Base-by-base conservation (phyloP, 192 early-diverging fungal species). In the Backusella australiensis region DNA sequence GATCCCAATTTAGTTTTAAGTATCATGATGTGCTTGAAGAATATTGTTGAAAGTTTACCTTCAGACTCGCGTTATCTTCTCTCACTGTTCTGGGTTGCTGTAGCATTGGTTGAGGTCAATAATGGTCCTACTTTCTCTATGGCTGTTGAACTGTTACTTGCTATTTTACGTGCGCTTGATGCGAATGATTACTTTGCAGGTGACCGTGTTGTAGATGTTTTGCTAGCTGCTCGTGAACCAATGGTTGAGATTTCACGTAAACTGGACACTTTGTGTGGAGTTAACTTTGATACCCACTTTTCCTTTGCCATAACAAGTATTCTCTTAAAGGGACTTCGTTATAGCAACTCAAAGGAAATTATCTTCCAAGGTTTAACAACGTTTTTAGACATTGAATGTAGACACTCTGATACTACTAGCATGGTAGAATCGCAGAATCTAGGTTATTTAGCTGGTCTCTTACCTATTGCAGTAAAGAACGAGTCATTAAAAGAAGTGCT, bases 1-100 rank as follows among this genome's bases (percentile, higher is more conserved):
- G 93, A 96, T 72, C 86, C 86, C 75, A 90, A 86, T 38, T 80
- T 98, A 75, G 94, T 96, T 34, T 88, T 93, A 26, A 94, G 93
- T 71, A 96, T 98, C 76, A 87, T 96, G 67, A 93, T 94, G 87
- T 95, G 94, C 74, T 83, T 99, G n/a, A 94, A 91, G 63, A 95
- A 92, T 77, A 94, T 99, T 82, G 93, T 94, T 0, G 90, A 89
- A 67, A 94, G 92, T 44, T 78, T 97, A 41, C 90, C 94, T n/a
- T 83, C 89, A 0, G 93, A 95, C 70, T 96, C 93, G 6, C 85
- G 92, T 59, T 97, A 95, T 73, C 86, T 97, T 46, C 88, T 90
- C 41, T 87, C 91, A 70, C 84, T 98, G 79, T 97, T 97, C 85
- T 99, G 97, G 97, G 84, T 99, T 15, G 94, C 91, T 21, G 81